These are phyloP conservation scores for Golubevia pallescens DNA, from an alignment of 1,284 basidiomycete species.

Conservation along the genomic window DNA sequence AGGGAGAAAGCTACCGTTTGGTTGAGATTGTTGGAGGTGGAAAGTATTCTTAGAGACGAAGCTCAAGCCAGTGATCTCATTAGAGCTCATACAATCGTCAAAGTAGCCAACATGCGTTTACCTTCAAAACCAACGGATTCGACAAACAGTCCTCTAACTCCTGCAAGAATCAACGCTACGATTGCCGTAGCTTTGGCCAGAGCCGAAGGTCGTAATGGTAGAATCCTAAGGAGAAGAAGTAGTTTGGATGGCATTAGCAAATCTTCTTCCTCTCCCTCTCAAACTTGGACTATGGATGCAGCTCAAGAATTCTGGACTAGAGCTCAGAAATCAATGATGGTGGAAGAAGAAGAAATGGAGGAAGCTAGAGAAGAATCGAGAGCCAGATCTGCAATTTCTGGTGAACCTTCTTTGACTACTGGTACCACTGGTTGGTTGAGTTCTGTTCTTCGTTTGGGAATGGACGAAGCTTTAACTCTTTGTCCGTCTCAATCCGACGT, in stretches of 20 bases:
- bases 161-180: slow-evolving; percentile 22
- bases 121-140: not conserved
- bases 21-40: slow-evolving; percentile 33
- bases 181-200: slow-evolving; percentile 33
- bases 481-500: slow-evolving; percentile 17
- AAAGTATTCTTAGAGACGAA: slow-evolving; percentile 27
- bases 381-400: not conserved
- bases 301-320: too few relatives aligned
- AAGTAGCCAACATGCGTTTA: slow-evolving; percentile 23
- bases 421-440: slow-evolving; percentile 25
- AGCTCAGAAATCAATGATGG: too few relatives aligned
- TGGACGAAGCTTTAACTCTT: slow-evolving; percentile 27
- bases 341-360: too few relatives aligned
- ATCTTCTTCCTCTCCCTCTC: slow-evolving; percentile 6
- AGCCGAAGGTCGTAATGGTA: slow-evolving; percentile 26
- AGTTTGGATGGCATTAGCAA: slow-evolving; percentile 11
- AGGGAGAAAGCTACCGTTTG: slow-evolving; percentile 18
- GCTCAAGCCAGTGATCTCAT: slow-evolving; percentile 28
- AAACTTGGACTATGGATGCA: too few relatives aligned
- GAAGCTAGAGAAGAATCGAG: not conserved
- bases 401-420: not conserved
- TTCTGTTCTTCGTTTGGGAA: slow-evolving; percentile 29
- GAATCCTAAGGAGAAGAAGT: slow-evolving; percentile 28
- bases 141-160: slow-evolving; percentile 13
- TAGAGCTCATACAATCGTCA: slow-evolving; percentile 33